phyloP scores from a whole-genome alignment of 495 filamentous ascomycete genomes.

The Aspergillus campestris region DNA sequence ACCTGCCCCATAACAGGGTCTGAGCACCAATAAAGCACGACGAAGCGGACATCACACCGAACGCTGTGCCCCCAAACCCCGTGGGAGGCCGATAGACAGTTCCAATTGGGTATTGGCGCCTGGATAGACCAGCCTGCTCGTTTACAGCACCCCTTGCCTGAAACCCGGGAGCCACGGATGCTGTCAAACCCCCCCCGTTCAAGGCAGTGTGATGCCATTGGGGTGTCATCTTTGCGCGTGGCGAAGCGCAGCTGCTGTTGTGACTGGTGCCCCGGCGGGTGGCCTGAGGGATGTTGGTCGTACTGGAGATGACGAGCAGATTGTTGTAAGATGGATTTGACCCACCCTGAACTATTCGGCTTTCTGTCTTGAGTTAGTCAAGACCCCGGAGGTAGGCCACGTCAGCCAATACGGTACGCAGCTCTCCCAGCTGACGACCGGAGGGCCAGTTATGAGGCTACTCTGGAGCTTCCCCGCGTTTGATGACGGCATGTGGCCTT shows the following conservation, averaged over 20 bases:
- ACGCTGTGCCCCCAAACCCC: not conserved
- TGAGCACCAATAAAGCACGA: not conserved
- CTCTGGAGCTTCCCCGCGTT: not conserved
- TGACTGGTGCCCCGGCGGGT: too few species aligned
- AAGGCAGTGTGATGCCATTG: too few species aligned
- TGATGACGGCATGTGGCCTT: not conserved
- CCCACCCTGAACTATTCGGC: too few species aligned
- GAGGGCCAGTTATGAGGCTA: too few species aligned
- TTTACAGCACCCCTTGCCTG: slow-evolving; percentile 2
- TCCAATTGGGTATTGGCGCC: not conserved
- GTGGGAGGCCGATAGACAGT: not conserved
- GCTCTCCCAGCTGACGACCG: too few species aligned
- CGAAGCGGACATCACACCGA: slow-evolving; percentile 1
- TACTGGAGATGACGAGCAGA: too few species aligned
- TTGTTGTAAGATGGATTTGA: too few species aligned
- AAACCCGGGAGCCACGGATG: too few species aligned
- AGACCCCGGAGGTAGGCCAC: not conserved
- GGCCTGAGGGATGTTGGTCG: too few species aligned
- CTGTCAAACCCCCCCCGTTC: too few species aligned
- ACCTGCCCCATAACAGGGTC: not conserved
- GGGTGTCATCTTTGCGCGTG: too few species aligned
- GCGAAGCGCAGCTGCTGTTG: too few species aligned
- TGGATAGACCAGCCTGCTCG: not conserved
- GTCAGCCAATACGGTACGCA: slow-evolving; percentile 1
- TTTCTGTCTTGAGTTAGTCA: not conserved